phyloP scores from a whole-genome alignment of 208 protist genomes.

The Leishmania tropica region DNA sequence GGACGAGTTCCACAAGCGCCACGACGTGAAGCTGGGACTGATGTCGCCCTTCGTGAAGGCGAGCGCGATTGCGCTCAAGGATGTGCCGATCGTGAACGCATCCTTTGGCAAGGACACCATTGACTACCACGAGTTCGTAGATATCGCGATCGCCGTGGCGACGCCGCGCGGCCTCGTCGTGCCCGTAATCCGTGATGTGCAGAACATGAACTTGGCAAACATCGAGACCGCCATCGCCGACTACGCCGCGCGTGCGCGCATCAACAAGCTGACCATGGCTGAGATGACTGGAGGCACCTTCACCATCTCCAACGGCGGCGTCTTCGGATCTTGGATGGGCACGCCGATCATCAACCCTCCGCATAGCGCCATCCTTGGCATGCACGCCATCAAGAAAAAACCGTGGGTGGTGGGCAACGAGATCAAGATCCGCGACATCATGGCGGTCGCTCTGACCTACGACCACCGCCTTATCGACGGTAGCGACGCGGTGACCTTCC shows the following conservation, averaged over 20 bases:
- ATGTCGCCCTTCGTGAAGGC: constrained; percentile 99
- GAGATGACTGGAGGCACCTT: constrained; percentile 99
- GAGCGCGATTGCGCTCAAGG: constrained; percentile 93
- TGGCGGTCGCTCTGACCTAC: constrained; percentile 99
- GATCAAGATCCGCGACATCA: constrained; percentile 96
- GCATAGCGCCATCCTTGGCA: constrained; percentile 99
- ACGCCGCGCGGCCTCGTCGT: constrained; percentile 98
- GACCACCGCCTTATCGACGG: constrained; percentile 99
- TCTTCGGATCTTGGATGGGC: constrained; percentile 98
- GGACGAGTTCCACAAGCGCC: constrained; percentile 97
- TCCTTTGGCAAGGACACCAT: constrained; percentile 95
- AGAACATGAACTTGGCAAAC: constrained; percentile 95
- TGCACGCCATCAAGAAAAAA: constrained; percentile 98
- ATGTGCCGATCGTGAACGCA: constrained; percentile 97
- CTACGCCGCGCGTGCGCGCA: constrained; percentile 90
- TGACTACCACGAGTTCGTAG: constrained; percentile 98
- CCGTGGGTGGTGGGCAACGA: constrained; percentile 93
- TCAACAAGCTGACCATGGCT: constrained; percentile 95
- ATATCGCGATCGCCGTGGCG: constrained; percentile 98
- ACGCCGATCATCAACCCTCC: constrained; percentile 99
- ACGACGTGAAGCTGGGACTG: constrained; percentile 99
- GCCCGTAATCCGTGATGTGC: constrained; percentile 96
- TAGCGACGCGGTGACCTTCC: constrained; percentile 97
- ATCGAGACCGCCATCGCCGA: constrained; percentile 96
- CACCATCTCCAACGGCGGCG: constrained; percentile 99